Evolutionary conservation across 2,329 filamentous ascomycete genomes (phyloP).

Genomic region (Ceratocystis variospora): DNA sequence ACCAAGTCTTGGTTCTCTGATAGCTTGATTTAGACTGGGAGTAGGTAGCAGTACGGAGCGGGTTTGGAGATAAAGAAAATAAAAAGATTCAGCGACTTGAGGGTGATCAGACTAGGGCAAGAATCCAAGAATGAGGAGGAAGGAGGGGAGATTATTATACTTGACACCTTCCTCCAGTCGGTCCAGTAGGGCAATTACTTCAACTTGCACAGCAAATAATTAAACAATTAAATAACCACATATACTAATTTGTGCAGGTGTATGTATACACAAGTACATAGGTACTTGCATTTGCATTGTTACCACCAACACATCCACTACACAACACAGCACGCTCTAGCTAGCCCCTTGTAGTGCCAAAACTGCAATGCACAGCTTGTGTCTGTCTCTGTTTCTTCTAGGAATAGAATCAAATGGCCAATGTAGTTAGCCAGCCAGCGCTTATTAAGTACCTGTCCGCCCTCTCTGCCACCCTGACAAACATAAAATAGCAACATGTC

Average conservation of each 20-base stretch:
- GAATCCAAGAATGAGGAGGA: not conserved
- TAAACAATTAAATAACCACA: not conserved
- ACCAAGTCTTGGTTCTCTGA: not conserved
- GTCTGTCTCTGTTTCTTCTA: not conserved
- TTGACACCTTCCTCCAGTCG: not conserved
- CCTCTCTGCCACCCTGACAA: not conserved
- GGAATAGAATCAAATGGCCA: not conserved
- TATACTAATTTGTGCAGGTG: not conserved
- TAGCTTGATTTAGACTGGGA: not conserved
- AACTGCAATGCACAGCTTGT: not conserved
- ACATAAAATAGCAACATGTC: not conserved
- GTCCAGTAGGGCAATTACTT: too few species aligned
- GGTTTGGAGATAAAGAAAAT: not conserved
- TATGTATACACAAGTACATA: not conserved
- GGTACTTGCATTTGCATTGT: not conserved
- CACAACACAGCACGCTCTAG: not conserved
- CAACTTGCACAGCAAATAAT: too few species aligned
- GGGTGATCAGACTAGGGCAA: not conserved
- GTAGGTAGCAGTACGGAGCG: not conserved
- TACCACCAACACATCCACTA: not conserved
- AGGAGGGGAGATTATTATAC: constrained; percentile 2
- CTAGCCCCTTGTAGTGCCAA: not conserved
- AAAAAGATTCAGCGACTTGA: not conserved
- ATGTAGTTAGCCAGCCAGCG: not conserved
- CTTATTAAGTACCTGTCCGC: not conserved